phyloP scores from a whole-genome alignment of 2,329 filamentous ascomycete species.

The Blastomyces percursus region DNA sequence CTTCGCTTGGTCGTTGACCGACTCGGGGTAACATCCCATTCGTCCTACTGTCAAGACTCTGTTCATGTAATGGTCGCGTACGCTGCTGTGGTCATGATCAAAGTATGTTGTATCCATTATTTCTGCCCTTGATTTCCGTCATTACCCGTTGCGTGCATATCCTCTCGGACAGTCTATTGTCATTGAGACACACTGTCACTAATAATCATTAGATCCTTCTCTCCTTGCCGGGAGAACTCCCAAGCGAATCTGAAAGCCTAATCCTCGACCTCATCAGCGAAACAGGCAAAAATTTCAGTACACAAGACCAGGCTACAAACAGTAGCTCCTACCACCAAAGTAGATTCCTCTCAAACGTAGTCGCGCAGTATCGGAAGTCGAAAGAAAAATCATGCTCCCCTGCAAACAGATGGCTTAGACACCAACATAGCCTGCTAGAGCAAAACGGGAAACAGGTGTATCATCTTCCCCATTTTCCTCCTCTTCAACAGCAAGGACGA shows the following conservation, averaged over 20 bases:
- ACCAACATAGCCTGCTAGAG: constrained; percentile 3
- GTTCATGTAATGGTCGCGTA: constrained; percentile 36
- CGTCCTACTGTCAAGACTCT: constrained; percentile 35
- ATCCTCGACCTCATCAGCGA: constrained; percentile 13
- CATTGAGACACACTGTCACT: not conserved
- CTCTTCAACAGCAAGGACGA: not conserved
- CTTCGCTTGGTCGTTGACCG: constrained; percentile 23
- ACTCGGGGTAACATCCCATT: constrained; percentile 19
- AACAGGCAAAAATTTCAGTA: constrained; percentile 14
- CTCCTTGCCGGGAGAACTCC: constrained; percentile 14
- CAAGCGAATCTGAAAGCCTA: constrained; percentile 11
- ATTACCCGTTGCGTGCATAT: not conserved
- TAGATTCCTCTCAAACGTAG: constrained; percentile 16
- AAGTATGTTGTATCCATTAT: constrained; percentile 14
- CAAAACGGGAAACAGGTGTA: not conserved
- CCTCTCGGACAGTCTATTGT: not conserved
- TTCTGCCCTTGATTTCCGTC: not conserved
- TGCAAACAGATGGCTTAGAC: constrained; percentile 7
- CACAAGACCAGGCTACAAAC: constrained; percentile 13
- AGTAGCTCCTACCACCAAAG: constrained; percentile 16
- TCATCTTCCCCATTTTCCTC: not conserved
- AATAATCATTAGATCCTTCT: constrained; percentile 12
- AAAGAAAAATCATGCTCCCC: constrained; percentile 7
- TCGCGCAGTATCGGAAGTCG: constrained; percentile 15
- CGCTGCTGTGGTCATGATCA: constrained; percentile 32